Evolutionary conservation across 1,284 basidiomycete species (phyloP).

Genomic region (Cerrena zonata): DNA sequence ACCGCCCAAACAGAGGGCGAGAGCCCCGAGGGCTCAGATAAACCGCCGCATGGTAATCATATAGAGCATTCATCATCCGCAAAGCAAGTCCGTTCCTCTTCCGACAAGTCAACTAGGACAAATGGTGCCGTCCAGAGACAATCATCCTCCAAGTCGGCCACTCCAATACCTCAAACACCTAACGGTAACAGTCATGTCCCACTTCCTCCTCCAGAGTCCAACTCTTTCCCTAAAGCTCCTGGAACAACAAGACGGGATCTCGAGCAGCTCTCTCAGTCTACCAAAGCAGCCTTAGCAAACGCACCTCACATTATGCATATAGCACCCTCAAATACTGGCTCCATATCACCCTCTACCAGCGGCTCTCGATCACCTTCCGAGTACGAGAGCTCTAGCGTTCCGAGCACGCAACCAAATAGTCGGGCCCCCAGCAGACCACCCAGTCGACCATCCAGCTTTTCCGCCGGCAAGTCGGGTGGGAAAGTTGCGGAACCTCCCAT

Average conservation of each 20-base stretch:
- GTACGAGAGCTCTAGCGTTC: conserved; percentile 54
- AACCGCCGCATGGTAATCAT: conserved; percentile 40
- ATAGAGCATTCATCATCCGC: conserved; percentile 18
- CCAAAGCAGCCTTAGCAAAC: conserved; percentile 16
- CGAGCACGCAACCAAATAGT: conserved; percentile 54
- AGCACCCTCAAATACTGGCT: conserved; percentile 30
- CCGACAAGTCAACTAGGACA: conserved; percentile 13
- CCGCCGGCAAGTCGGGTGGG: conserved; percentile 38
- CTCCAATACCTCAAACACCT: conserved; percentile 7
- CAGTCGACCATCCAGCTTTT: conserved; percentile 43
- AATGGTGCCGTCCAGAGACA: conserved; percentile 20
- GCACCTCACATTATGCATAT: conserved; percentile 24
- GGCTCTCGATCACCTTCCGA: conserved; percentile 50
- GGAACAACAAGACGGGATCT: conserved; percentile 48
- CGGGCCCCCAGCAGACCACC: conserved; percentile 43
- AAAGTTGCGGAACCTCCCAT: conserved; percentile 18
- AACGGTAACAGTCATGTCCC: conserved; percentile 30
- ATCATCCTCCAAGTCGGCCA: conserved; percentile 10
- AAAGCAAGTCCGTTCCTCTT: conserved; percentile 9
- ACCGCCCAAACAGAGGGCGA: conserved; percentile 52
- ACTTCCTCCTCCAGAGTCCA: conserved; percentile 50
- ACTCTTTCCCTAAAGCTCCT: conserved; percentile 48
- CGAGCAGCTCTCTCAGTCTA: conserved; percentile 22
- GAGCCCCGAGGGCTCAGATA: conserved; percentile 52
- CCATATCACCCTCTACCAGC: conserved; percentile 33